Conservation (phyloP, 257 asterid genomes). For the Nemophila menziesii region DNA sequence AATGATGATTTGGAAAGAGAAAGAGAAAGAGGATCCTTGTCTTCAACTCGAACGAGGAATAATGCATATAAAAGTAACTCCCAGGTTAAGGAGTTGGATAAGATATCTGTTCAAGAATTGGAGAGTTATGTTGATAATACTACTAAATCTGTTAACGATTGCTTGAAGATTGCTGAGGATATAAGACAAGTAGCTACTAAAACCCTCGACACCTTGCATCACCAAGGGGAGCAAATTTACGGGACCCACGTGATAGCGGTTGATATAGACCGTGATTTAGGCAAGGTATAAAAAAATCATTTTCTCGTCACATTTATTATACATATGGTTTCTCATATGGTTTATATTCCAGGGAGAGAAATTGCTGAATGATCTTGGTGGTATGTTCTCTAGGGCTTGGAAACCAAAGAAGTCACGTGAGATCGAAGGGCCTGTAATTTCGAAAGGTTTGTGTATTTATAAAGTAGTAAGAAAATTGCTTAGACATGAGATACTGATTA, state of each 20-base stretch:
- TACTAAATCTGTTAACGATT: conserved; percentile 56
- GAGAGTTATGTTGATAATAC: conserved; percentile 74
- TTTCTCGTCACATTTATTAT: background rate
- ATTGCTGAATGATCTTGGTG: conserved; percentile 77
- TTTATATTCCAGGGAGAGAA: conserved; percentile 62
- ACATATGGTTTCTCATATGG: background rate
- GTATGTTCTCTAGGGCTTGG: conserved; percentile 97
- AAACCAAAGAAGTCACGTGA: conserved; percentile 64
- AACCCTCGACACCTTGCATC: conserved; percentile 71
- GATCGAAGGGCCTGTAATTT: conserved; percentile 55
- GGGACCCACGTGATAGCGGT: conserved; percentile 87
- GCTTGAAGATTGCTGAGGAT: conserved; percentile 78
- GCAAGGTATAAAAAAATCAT: conserved; percentile 42
- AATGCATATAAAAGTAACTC: conserved; percentile 15
- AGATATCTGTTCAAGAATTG: conserved; percentile 77
- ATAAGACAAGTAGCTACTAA: conserved; percentile 47
- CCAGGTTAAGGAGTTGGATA: conserved; percentile 31
- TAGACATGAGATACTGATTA: background rate
- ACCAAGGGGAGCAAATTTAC: conserved; percentile 89
- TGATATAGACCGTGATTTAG: conserved; percentile 70
- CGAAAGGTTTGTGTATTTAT: conserved; percentile 33
- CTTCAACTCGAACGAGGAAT: conserved; percentile 17
- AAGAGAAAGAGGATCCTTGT: conserved; percentile 27
- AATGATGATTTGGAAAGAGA: conserved; percentile 21
- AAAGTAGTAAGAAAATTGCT: background rate